Conservation (phyloP, 1,139 yeast species). For the Suhomyces choctaworum region DNA sequence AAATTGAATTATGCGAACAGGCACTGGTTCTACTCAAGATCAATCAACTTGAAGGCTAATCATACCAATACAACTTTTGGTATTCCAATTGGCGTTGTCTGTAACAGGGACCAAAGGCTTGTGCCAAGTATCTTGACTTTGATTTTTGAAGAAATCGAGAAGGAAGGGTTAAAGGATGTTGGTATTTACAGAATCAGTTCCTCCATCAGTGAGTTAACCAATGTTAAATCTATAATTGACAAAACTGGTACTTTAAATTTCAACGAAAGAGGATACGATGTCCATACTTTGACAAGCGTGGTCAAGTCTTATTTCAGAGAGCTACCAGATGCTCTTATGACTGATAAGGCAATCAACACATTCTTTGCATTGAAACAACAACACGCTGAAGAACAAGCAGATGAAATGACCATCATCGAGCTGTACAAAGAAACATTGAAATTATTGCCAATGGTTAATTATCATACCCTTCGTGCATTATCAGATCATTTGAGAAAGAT, state of each 20-base stretch:
- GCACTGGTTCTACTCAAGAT: conserved; percentile 56
- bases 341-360: conserved; percentile 51
- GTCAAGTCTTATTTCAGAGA: conserved; percentile 85
- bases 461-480: conserved; percentile 64
- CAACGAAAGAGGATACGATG: conserved; percentile 70
- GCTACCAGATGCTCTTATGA: conserved; percentile 81
- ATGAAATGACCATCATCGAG: conserved; percentile 25
- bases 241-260: conserved; percentile 59
- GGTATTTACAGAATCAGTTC: conserved; percentile 94
- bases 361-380: conserved; percentile 44
- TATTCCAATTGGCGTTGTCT: conserved; percentile 76
- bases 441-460: conserved; percentile 64
- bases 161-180: conserved; percentile 82
- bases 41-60: conserved; percentile 34
- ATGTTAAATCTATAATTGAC: conserved; percentile 73
- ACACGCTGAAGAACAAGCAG: conserved; percentile 27
- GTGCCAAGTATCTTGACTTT: conserved; percentile 68
- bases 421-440: conserved; percentile 47
- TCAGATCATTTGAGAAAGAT: conserved; percentile 68
- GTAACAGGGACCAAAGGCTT: conserved; percentile 63
- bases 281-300: conserved; percentile 88
- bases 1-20: conserved; percentile 49
- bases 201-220: conserved; percentile 73
- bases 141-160: conserved; percentile 73
- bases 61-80: conserved; percentile 67